Evolutionary conservation across 2,329 filamentous ascomycete genomes (phyloP).

Genomic region (Aspergillus amoenus): DNA sequence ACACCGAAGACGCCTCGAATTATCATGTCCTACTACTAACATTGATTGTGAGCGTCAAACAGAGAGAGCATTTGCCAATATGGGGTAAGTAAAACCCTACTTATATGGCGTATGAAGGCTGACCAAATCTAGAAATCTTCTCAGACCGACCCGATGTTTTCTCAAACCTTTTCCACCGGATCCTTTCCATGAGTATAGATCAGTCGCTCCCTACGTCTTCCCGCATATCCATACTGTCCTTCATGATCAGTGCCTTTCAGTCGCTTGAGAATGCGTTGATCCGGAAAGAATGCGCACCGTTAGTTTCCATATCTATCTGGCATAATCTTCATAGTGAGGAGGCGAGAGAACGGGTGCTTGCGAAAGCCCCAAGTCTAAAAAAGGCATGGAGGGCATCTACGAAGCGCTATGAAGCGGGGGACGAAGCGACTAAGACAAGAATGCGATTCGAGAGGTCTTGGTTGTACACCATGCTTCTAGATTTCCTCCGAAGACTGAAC

Average conservation of each 20-base stretch:
- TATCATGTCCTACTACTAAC: constrained; percentile 86
- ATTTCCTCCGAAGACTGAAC: constrained; percentile 77
- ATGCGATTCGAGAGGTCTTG: constrained; percentile 90
- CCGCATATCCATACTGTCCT: constrained; percentile 80
- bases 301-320: constrained; percentile 95
- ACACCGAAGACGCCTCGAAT: constrained; percentile 83
- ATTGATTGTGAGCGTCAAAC: constrained; percentile 82
- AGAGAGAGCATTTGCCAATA: constrained; percentile 78
- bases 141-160: constrained; percentile 76
- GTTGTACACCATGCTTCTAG: constrained; percentile 81
- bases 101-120: constrained; percentile 21
- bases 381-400: constrained; percentile 88
- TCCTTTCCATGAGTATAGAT: constrained; percentile 83
- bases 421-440: constrained; percentile 73
- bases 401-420: constrained; percentile 84
- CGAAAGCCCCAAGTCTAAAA: constrained; percentile 69
- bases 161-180: constrained; percentile 81
- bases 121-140: constrained; percentile 64
- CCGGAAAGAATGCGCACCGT: constrained; percentile 90
- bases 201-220: constrained; percentile 64
- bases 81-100: constrained; percentile 66
- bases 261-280: constrained; percentile 86
- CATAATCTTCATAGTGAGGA: constrained; percentile 82
- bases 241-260: constrained; percentile 89
- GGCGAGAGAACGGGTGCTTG: constrained; percentile 70